These are phyloP conservation scores for Curvularia hawaiiensis DNA, from an alignment of 2,329 filamentous ascomycete species.

Conservation along the genomic window DNA sequence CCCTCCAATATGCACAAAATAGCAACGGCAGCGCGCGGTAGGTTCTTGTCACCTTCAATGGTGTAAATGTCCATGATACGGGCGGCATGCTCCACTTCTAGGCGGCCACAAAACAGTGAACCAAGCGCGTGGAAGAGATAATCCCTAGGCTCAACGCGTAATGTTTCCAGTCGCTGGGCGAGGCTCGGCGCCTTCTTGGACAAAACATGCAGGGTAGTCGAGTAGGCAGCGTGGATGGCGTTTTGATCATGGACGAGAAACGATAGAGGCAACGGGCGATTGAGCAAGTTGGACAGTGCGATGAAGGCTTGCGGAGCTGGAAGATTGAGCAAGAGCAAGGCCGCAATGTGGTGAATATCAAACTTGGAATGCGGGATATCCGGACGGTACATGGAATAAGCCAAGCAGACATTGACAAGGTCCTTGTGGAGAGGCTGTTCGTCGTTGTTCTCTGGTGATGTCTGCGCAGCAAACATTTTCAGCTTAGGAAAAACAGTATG, in stretches of 20 bases:
- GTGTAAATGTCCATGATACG: slow-evolving; percentile 82
- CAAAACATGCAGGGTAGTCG: slow-evolving; percentile 70
- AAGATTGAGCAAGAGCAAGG: slow-evolving; percentile 74
- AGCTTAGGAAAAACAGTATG: slow-evolving; percentile 72
- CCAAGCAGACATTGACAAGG: slow-evolving; percentile 74
- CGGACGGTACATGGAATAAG: slow-evolving; percentile 80
- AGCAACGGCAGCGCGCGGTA: slow-evolving; percentile 74
- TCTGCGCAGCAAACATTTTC: slow-evolving; percentile 67
- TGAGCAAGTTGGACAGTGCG: slow-evolving; percentile 76
- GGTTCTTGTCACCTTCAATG: slow-evolving; percentile 76
- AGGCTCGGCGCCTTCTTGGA: slow-evolving; percentile 67
- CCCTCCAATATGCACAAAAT: slow-evolving; percentile 61
- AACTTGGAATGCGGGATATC: slow-evolving; percentile 75
- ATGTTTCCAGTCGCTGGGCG: slow-evolving; percentile 62
- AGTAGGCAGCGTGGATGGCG: slow-evolving; percentile 72
- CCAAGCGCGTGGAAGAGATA: slow-evolving; percentile 68
- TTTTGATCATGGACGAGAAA: slow-evolving; percentile 74
- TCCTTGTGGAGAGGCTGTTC: slow-evolving; percentile 70
- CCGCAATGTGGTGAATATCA: slow-evolving; percentile 76
- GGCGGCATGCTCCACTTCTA: slow-evolving; percentile 72
- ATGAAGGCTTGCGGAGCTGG: slow-evolving; percentile 70
- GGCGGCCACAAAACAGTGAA: slow-evolving; percentile 63
- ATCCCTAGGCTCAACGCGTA: slow-evolving; percentile 48
- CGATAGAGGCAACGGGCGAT: slow-evolving; percentile 73
- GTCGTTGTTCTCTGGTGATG: slow-evolving; percentile 24